phyloP scores from a whole-genome alignment of 352 stramenopile genomes.

The Pythium volutum region DNA sequence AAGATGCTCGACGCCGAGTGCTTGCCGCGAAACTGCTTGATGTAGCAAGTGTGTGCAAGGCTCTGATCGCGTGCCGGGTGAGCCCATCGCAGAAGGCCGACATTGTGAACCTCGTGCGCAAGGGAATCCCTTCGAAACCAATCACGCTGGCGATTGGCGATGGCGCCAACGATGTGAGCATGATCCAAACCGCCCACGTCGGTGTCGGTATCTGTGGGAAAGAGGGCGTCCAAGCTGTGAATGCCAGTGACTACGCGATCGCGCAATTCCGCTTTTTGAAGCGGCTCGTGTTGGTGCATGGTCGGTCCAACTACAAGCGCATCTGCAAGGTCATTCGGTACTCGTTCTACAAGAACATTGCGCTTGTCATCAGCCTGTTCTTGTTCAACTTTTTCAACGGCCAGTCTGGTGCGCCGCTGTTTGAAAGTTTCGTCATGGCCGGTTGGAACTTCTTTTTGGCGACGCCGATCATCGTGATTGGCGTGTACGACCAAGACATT shows the following conservation, averaged over 20 bases:
- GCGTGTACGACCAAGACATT: conserved; percentile 72
- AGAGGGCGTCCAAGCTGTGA: conserved; percentile 97
- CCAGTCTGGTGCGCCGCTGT: conserved; percentile 82
- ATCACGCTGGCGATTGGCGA: conserved; percentile 97
- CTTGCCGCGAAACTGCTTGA: conserved; percentile 47
- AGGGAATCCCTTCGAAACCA: conserved; percentile 40
- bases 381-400: conserved; percentile 92
- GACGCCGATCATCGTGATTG: conserved; percentile 87
- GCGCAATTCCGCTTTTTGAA: conserved; percentile 95
- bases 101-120: conserved; percentile 67
- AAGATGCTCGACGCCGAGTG: conserved; percentile 24
- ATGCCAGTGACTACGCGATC: conserved; percentile 92
- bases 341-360: conserved; percentile 99
- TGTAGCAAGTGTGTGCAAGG: conserved; percentile 59
- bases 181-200: conserved; percentile 98
- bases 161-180: conserved; percentile 98
- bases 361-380: conserved; percentile 92
- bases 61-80: conserved; percentile 80
- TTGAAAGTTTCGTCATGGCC: conserved; percentile 78
- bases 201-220: conserved; percentile 97
- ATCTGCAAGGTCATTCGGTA: conserved; percentile 94
- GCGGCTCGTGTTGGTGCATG: conserved; percentile 94
- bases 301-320: conserved; percentile 96
- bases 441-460: conserved; percentile 87
- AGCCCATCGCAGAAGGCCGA: conserved; percentile 83